These are phyloP conservation scores for Apiosordaria backusii DNA, from an alignment of 495 filamentous ascomycete species.

Conservation along the genomic window DNA sequence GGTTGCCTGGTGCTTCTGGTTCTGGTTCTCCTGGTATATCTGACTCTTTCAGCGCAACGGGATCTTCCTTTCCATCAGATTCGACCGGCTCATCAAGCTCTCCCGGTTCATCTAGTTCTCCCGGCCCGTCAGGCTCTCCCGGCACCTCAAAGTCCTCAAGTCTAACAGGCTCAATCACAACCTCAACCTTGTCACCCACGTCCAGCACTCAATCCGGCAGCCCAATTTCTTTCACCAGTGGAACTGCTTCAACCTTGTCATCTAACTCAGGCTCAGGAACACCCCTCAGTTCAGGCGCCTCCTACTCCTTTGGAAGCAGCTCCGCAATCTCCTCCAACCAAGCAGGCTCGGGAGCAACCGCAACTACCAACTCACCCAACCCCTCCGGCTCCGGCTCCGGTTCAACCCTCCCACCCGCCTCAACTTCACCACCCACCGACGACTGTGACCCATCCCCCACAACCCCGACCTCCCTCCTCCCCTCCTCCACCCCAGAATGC, in stretches of 20 bases:
- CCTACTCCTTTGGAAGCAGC: not conserved
- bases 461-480: not conserved
- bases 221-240: not conserved
- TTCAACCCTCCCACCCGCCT: too few relatives aligned
- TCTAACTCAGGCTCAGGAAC: not conserved
- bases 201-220: not conserved
- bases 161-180: not conserved
- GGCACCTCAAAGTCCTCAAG: not conserved
- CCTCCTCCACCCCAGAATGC: slow-evolving; percentile 21
- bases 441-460: not conserved
- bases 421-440: not conserved
- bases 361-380: not conserved
- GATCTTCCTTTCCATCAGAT: not conserved
- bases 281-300: not conserved
- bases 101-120: not conserved
- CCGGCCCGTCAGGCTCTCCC: not conserved
- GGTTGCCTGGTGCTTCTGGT: not conserved
- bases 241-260: not conserved
- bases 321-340: not conserved
- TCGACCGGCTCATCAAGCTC: not conserved
- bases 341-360: not conserved
- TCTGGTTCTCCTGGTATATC: not conserved
- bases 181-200: not conserved
- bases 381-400: too few relatives aligned
- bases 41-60: not conserved